Evolutionary conservation across 108 stramenopile species (phyloP).

Genomic region (Skeletonema grethae): DNA sequence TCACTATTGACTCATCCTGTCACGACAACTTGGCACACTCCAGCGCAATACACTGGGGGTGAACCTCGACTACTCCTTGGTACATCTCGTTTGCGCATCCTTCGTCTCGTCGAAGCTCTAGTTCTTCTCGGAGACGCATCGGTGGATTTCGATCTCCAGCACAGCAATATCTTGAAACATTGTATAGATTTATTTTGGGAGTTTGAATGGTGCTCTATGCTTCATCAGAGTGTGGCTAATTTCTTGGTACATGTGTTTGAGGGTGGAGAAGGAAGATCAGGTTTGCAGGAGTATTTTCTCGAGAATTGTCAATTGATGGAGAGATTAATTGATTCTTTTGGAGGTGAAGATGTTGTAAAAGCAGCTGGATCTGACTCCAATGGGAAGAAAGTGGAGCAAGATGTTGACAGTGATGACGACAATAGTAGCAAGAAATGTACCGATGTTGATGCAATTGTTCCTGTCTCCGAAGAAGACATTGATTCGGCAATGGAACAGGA

Average conservation of each 20-base stretch:
- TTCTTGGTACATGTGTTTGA: slow-evolving; percentile 91
- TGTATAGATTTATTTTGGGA: slow-evolving; percentile 94
- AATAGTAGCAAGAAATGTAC: slow-evolving; percentile 43
- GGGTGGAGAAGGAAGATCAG: slow-evolving; percentile 67
- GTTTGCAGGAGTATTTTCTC: slow-evolving; percentile 88
- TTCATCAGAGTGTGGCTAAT: slow-evolving; percentile 94
- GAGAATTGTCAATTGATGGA: slow-evolving; percentile 76
- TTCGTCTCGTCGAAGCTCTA: slow-evolving; percentile 82
- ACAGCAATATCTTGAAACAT: slow-evolving; percentile 70
- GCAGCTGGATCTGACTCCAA: background rate
- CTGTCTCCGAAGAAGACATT: slow-evolving; percentile 76
- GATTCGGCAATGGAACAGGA: slow-evolving; percentile 67
- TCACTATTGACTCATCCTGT: slow-evolving; percentile 52
- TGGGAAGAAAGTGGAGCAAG: slow-evolving; percentile 22
- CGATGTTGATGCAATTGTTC: slow-evolving; percentile 29
- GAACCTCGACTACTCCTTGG: slow-evolving; percentile 73
- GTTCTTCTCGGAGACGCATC: slow-evolving; percentile 73
- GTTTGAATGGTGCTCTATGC: slow-evolving; percentile 94
- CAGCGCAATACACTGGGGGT: slow-evolving; percentile 61
- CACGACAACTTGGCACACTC: slow-evolving; percentile 62
- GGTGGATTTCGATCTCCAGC: slow-evolving; percentile 67
- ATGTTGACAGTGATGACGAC: slow-evolving; percentile 10
- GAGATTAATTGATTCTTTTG: slow-evolving; percentile 87
- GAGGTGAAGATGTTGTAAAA: slow-evolving; percentile 4
- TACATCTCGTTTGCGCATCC: slow-evolving; percentile 75